phyloP scores from a whole-genome alignment of 2,329 filamentous ascomycete species.

The Pseudonectria buxi region DNA sequence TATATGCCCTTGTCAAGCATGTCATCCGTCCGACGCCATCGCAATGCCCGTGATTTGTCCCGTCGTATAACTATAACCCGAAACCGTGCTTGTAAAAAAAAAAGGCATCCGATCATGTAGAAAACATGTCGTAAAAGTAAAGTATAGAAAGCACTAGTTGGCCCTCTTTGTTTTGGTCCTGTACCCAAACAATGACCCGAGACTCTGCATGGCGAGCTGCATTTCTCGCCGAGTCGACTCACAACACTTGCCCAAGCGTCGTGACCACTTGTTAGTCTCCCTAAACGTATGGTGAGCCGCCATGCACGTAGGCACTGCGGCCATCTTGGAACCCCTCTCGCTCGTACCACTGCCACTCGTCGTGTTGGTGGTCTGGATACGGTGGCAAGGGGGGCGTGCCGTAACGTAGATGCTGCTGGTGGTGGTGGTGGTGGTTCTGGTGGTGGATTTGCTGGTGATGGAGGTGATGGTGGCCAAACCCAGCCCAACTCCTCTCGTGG shows the following conservation, averaged over 20 bases:
- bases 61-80: constrained; percentile 5
- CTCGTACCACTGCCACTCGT: constrained; percentile 30
- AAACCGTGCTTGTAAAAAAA: background rate
- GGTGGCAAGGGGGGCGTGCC: background rate
- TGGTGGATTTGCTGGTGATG: constrained; percentile 1
- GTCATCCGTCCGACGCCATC: constrained; percentile 15
- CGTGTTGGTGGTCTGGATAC: constrained; percentile 8
- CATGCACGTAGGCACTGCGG: constrained; percentile 13
- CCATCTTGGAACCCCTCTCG: constrained; percentile 26
- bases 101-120: background rate
- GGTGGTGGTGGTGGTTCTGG: constrained; percentile 1
- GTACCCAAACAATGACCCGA: too few relatives aligned
- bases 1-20: background rate
- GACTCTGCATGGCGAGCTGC: too few relatives aligned
- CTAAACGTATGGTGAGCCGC: constrained; percentile 26
- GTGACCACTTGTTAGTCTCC: too few relatives aligned
- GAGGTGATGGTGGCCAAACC: background rate
- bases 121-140: too few relatives aligned
- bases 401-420: constrained; percentile 2
- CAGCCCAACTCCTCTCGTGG: too few relatives aligned
- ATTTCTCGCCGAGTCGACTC: too few relatives aligned
- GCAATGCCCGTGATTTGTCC: constrained; percentile 12
- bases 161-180: too few relatives aligned
- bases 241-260: too few relatives aligned
- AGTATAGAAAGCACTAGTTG: too few relatives aligned